Evolutionary conservation across 164 flowering plant species (phyloP), one percentile per base, ranked within the genome.

Genomic region (Tetrastigma voinierianum): DNA sequence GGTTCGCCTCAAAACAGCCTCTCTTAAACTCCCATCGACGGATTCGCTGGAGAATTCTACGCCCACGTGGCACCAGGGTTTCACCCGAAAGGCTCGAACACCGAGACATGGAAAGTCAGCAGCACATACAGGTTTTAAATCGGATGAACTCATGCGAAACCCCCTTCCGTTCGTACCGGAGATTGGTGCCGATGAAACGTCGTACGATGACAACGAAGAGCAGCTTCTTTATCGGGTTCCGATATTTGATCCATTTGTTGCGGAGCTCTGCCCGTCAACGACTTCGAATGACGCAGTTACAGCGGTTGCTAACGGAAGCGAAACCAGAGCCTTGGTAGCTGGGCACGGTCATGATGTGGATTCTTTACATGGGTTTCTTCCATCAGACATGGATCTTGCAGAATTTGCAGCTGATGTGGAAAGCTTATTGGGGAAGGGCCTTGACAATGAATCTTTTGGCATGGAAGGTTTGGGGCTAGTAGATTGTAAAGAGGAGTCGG

Each of bases 401-500:
- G 92, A 90, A 47, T 93, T 93, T 57, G 95, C 96, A 0, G 98
- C 97, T 9, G 93, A 93, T 57, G 92, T 93, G 3, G 94, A 93
- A 75, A 85, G 81, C 61, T 72, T 93, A 51, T 69, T 93, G 0
- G 98, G 97, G 0, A 76, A 70, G 54, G 92, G 89, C 1, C 76
- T n/a, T 0, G 97, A 89, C 9, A 76, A 82, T 14, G 92, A 85
- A 62, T 70, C 83, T 2, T n/a, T n/a, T 24, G 82, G 83, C 12
- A 89, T 89, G 78, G 90, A 93, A 58, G 92, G 75, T 9, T 62
- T 93, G 70, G 97, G 94, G 40, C 56, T 93, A 11, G 21, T 81
- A 53, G 86, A 79, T 13, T 53, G 79, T 44, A 72, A 72, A 45
- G 80, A 78, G 23, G 77, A 74, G 11, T 16, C 3, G n/a, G 43